These are phyloP conservation scores for Manihot esculenta DNA, from an alignment of 441 rosid genomes.

Conservation along the genomic window DNA sequence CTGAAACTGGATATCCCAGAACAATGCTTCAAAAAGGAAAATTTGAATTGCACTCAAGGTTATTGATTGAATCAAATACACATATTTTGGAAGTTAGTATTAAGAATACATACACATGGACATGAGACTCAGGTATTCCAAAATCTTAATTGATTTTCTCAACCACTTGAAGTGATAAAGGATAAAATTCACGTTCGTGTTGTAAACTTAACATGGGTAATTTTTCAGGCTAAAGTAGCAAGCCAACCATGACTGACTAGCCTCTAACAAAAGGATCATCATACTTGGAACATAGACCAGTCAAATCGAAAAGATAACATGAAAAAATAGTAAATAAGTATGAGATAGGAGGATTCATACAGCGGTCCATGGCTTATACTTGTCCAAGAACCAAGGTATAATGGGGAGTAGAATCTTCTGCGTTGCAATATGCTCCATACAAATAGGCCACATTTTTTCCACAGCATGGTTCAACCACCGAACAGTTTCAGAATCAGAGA, in stretches of 20 bases:
- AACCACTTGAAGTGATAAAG: too few species aligned
- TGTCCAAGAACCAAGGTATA: conserved; percentile 94
- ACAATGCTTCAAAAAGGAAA: background rate
- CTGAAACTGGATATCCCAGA: background rate
- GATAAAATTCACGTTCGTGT: too few species aligned
- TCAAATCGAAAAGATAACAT: too few species aligned
- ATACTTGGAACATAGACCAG: too few species aligned
- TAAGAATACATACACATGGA: background rate
- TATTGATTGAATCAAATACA: too few species aligned
- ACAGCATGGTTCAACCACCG: conserved; percentile 83
- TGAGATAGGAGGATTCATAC: conserved; percentile 37
- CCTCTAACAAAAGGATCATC: too few species aligned
- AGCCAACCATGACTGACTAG: too few species aligned
- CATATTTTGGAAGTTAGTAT: background rate
- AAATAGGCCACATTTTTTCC: conserved; percentile 88
- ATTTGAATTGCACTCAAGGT: background rate
- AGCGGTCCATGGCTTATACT: conserved; percentile 94
- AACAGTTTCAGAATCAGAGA: conserved; percentile 77
- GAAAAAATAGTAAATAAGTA: too few species aligned
- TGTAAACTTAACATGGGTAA: too few species aligned
- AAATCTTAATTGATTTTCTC: background rate
- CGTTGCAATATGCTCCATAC: conserved; percentile 82
- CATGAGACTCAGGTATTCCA: background rate
- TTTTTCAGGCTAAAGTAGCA: too few species aligned
- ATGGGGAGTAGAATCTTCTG: conserved; percentile 88